Conservation (phyloP, 2,329 filamentous ascomycete genomes). For the Penicillium paneum region DNA sequence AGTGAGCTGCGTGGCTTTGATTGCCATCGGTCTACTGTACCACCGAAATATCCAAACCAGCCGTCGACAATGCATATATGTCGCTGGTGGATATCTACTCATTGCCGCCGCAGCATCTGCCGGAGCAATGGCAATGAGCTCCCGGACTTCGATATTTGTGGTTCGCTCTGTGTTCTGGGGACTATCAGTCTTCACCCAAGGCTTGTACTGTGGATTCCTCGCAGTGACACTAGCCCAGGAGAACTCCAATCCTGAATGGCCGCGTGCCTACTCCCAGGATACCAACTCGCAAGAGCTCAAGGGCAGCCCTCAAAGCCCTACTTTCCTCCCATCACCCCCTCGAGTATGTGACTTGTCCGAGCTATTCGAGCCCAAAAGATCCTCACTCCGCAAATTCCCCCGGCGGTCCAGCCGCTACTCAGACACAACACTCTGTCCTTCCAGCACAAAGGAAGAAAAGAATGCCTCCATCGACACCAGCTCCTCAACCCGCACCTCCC, state of each 20-base stretch:
- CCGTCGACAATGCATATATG: conserved; percentile 12
- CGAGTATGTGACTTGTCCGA: conserved; percentile 15
- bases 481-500: conserved; percentile 14
- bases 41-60: conserved; percentile 18
- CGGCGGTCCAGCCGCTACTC: conserved; percentile 32
- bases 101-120: conserved; percentile 27
- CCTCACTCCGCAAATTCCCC: conserved; percentile 26
- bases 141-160: conserved; percentile 24
- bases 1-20: conserved; percentile 26
- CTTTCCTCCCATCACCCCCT: conserved; percentile 9
- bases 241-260: conserved; percentile 20
- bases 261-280: conserved; percentile 24
- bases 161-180: conserved; percentile 39
- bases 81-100: conserved; percentile 25
- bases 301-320: conserved; percentile 14
- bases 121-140: conserved; percentile 27
- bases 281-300: conserved; percentile 25
- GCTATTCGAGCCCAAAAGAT: conserved; percentile 22
- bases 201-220: conserved; percentile 31
- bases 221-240: conserved; percentile 15
- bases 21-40: conserved; percentile 19
- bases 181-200: conserved; percentile 32
- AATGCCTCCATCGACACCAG: conserved; percentile 23
- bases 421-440: conserved; percentile 28
- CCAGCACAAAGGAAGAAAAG: conserved; percentile 22